Evolutionary conservation across 2,329 filamentous ascomycete genomes (phyloP), one percentile per base, ranked within the genome.

Genomic region (Fusarium sp.): DNA sequence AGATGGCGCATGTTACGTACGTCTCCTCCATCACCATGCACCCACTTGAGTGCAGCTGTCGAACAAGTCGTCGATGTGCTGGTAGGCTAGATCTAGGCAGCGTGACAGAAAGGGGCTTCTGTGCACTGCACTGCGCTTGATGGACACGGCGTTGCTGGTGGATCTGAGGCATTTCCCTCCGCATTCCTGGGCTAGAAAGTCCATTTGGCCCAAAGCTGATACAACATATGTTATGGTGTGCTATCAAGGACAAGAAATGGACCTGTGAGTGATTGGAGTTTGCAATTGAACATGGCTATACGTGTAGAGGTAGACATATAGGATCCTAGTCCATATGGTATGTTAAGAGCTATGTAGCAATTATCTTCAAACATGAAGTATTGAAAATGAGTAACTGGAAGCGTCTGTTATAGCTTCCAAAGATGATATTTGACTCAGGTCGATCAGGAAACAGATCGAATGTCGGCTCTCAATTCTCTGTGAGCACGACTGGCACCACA

Each of bases 131-230:
- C 25, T 42, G 37, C 48, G 48, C 28, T 59, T 47, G 49, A 69
- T 66, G 66, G 51, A 54, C 48, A 71, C 63, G 59, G 64, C 60
- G 55, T 53, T 43, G 27, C 41, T 62, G 55, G 72, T 74, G 74
- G 75, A 69, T 60, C 71, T 78, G 77, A 78, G 77, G 77, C 73
- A 78, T 78, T 78, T 78, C 77, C 65, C 75, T 77, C 74, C 69
- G 64, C 73, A 75, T 75, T 75, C 67, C 65, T 72, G 48, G 60
- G 53, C 45, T 25, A 42, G 23, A 37, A 32, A 55, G 30, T 49
- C 41, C 42, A 27, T 41, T 68, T 14, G 66, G 41, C 37, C 37
- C 30, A 66, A 66, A 50, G 32, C 42, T 66, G 34, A 37, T 37
- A 12, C 27, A 28, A 7, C 53, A 49, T 28, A 45, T 30, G 23